Conservation (phyloP, 352 stramenopile species). For the Phytophthora idaei region DNA sequence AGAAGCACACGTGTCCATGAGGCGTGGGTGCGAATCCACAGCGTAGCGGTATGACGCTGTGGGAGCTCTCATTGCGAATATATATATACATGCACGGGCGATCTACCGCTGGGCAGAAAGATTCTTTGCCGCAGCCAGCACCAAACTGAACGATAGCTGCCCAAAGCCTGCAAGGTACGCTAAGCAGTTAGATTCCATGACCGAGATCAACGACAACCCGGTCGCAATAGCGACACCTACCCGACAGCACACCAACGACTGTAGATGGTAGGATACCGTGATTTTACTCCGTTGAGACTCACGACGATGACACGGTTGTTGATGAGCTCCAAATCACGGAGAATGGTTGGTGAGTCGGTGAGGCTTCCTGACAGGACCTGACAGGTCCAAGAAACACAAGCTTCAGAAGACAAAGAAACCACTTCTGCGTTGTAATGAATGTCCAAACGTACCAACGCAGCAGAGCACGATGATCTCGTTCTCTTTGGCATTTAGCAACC, state of each 20-base stretch:
- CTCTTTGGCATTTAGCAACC: constrained; percentile 28
- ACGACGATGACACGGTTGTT: constrained; percentile 40
- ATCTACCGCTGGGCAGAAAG: constrained; percentile 10
- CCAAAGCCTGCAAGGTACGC: constrained; percentile 19
- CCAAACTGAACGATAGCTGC: constrained; percentile 22
- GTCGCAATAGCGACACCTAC: constrained; percentile 16
- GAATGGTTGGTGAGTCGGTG: constrained; percentile 37
- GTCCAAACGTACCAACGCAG: constrained; percentile 42
- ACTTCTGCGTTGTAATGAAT: not conserved
- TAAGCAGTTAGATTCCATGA: constrained; percentile 1
- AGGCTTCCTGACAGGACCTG: constrained; percentile 36
- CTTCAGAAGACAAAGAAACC: not conserved
- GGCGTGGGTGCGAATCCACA: not conserved
- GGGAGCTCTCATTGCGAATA: not conserved
- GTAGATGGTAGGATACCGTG: constrained; percentile 37
- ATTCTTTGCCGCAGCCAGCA: constrained; percentile 24
- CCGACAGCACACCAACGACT: constrained; percentile 44
- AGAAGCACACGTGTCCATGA: constrained; percentile 8
- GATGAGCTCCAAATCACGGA: constrained; percentile 39
- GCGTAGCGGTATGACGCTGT: not conserved
- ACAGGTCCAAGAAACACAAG: not conserved
- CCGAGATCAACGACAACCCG: not conserved
- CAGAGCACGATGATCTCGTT: constrained; percentile 41
- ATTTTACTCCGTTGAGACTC: constrained; percentile 35
- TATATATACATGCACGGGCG: not conserved